Conservation (phyloP, 2,329 filamentous ascomycete genomes). For the Podosphaera aphanis region DNA sequence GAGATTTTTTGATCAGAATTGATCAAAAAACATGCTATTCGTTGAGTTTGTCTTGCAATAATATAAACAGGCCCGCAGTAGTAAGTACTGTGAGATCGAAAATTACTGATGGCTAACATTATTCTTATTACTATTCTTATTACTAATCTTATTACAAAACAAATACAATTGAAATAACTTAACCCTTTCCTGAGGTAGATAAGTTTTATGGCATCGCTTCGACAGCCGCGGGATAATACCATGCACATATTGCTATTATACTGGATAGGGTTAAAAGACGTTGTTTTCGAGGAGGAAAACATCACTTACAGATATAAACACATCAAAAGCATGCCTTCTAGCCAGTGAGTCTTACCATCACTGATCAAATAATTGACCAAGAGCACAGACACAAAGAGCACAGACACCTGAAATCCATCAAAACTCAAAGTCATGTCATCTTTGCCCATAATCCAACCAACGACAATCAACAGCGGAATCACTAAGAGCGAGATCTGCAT, state of each 20-base stretch:
- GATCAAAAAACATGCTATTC: no score
- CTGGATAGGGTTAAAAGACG: not conserved
- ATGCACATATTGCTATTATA: conserved; percentile 9
- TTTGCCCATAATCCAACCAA: conserved; percentile 53
- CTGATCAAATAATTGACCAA: conserved; percentile 41
- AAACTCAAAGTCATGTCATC: conserved; percentile 44
- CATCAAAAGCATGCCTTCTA: conserved; percentile 14
- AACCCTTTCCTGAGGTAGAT: no score
- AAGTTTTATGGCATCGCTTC: not conserved
- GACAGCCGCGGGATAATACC: conserved; percentile 6
- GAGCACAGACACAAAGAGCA: conserved; percentile 61
- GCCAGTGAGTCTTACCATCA: conserved; percentile 17
- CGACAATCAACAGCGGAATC: conserved; percentile 55
- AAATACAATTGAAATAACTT: no score
- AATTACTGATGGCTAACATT: no score
- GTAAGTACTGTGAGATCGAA: no score
- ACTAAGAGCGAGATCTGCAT: conserved; percentile 68
- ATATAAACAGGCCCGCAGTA: no score
- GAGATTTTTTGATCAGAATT: no score
- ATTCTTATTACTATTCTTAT: no score
- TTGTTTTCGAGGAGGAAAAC: not conserved
- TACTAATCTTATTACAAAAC: no score
- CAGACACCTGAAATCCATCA: conserved; percentile 67
- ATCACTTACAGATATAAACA: conserved; percentile 14
- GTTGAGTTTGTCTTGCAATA: no score